Evolutionary conservation across 495 filamentous ascomycete species (phyloP), one percentile per base, ranked within the genome.

Genomic region (Xanthoparmelia taractica): DNA sequence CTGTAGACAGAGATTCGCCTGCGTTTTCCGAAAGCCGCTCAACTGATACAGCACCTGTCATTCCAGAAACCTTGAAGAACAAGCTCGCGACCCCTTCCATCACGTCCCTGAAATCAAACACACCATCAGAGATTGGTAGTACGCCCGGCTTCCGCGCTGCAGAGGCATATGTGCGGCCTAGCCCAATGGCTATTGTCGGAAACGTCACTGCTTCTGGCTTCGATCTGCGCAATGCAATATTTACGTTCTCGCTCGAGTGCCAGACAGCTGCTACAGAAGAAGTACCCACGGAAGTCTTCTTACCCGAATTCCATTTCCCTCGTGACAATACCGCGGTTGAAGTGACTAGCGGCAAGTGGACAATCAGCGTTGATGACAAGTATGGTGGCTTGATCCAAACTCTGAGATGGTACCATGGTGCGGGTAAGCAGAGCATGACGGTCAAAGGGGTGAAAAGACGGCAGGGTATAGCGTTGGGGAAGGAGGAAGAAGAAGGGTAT

Each of bases 241-340:
- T 96, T 67, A 84, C 80, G 20, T 76, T 95, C 66, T 79, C 81
- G 15, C 68, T 94, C 31, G 74, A 81, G 11, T 85, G 84, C 11
- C 71, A 77, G 20, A 72, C 74, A 18, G 69, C 79, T 1, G 79
- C 81, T 7, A 69, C 75, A 0, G 77, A 87, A 45, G 83, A 86
- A 1, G 71, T 75, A 13, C 90, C 92, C 3, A 97, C 93, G 0
- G 85, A 90, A 62, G 83, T 97, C 15, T 96, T 90, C 70, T 77
- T 98, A 1, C 94, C 94, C 0, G 90, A 92, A 33, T 96, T 92
- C 72, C 94, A 97, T 75, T 98, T 97, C 72, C 93, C 95, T 8
- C 83, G 84, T 40, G 80, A 82, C 10, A 76, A 80, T 11, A 87
- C 85, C 36, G 75, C 74, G 4, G 84, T 97, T 8, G 82, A 86